phyloP scores from a whole-genome alignment of 768 basidiomycete genomes.

The Cystobasidium tubakii region DNA sequence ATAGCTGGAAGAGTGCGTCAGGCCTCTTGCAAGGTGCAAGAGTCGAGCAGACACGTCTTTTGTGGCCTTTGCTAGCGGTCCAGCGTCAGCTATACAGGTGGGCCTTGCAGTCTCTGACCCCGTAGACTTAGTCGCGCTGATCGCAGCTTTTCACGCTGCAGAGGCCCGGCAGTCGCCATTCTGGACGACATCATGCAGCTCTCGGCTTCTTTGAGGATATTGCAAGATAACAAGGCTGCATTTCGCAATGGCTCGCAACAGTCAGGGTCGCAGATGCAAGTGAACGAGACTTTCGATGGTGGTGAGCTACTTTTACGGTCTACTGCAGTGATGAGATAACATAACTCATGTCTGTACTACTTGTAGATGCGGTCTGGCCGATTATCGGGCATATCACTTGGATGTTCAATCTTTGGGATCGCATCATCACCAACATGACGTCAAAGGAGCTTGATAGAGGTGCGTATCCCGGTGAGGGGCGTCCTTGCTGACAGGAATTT shows the following conservation, averaged over 20 bases:
- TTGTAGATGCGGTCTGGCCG: conserved; percentile 6
- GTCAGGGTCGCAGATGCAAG: neutral
- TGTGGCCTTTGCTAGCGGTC: conserved; percentile 21
- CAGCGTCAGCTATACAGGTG: conserved; percentile 2
- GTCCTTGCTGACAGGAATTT: too few species aligned
- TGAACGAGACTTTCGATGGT: conserved; percentile 15
- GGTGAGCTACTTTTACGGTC: neutral
- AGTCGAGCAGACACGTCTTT: conserved; percentile 2
- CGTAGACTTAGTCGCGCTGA: too few species aligned
- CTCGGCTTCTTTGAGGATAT: neutral
- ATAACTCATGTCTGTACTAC: neutral
- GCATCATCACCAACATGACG: neutral
- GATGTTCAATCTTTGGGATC: conserved; percentile 29
- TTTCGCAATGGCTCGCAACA: neutral
- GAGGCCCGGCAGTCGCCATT: neutral
- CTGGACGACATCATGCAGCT: conserved; percentile 22
- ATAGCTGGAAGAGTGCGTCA: neutral
- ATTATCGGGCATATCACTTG: conserved; percentile 23
- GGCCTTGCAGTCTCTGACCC: neutral
- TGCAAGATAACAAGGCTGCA: conserved; percentile 14
- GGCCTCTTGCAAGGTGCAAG: neutral
- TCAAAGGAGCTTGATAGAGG: neutral
- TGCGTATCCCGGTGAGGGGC: too few species aligned
- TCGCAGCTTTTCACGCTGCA: too few species aligned
- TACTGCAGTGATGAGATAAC: neutral